A percentile compares a stretch with the other conserved stretches of the same genome.
phyloP scores from a whole-genome alignment of 169 alveolate species.

The Cytauxzoon felis region DNA sequence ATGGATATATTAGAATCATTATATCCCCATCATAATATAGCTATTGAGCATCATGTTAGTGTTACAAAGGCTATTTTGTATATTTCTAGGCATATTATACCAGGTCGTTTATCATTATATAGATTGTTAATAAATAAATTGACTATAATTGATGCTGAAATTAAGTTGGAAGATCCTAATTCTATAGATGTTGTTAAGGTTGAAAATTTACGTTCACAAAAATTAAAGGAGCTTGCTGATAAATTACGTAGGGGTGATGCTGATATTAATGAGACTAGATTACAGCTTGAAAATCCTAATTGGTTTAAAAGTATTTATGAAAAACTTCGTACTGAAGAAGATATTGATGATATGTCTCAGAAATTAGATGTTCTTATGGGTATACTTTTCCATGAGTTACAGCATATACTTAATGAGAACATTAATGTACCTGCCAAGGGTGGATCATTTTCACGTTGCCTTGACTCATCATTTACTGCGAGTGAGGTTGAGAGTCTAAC shows the following conservation, averaged over 20 bases:
- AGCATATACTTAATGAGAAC: neutral
- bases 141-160: constrained; percentile 61
- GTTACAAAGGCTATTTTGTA: constrained; percentile 26
- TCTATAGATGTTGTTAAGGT: constrained; percentile 28
- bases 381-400: constrained; percentile 18
- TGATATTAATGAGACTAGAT: constrained; percentile 12
- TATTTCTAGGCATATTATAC: constrained; percentile 7
- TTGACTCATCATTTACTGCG: neutral
- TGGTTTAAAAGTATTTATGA: constrained; percentile 59
- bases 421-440: constrained; percentile 1
- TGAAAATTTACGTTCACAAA: constrained; percentile 14
- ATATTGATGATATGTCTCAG: constrained; percentile 66
- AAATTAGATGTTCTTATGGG: constrained; percentile 56
- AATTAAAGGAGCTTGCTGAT: constrained; percentile 23
- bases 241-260: constrained; percentile 27
- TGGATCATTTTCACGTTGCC: neutral
- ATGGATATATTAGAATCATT: constrained; percentile 23
- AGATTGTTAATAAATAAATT: constrained; percentile 39
- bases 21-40: constrained; percentile 55
- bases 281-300: constrained; percentile 26
- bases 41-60: constrained; percentile 43
- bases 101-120: constrained; percentile 18
- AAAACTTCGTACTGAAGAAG: constrained; percentile 65
- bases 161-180: constrained; percentile 28
- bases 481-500: neutral